Percentiles rank a stretch among this genome's conserved stretches.
phyloP scores from a whole-genome alignment of 2,329 filamentous ascomycete species.

The Colletotrichum liaoningense region DNA sequence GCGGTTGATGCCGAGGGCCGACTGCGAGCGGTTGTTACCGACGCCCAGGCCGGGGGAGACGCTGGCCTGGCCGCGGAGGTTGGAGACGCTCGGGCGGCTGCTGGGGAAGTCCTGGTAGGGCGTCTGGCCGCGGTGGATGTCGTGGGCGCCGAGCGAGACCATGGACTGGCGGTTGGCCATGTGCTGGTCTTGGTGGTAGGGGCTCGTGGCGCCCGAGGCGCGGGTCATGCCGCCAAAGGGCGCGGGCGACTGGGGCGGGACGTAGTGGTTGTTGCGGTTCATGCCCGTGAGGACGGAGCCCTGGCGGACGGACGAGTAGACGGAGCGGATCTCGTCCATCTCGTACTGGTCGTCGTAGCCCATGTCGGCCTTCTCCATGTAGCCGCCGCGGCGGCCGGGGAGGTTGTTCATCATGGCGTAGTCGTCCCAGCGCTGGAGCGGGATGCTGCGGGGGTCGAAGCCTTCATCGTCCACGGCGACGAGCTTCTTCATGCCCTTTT shows the following conservation, averaged over 20 bases:
- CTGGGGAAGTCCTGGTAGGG: constrained; percentile 68
- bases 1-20: constrained; percentile 59
- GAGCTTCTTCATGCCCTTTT: constrained; percentile 91
- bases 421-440: constrained; percentile 96
- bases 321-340: constrained; percentile 97
- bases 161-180: constrained; percentile 76
- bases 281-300: constrained; percentile 91
- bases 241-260: constrained; percentile 85
- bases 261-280: constrained; percentile 74
- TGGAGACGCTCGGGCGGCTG: constrained; percentile 72
- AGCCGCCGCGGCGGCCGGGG: constrained; percentile 85
- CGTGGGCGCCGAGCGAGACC: constrained; percentile 71
- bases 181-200: constrained; percentile 57
- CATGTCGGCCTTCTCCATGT: constrained; percentile 72
- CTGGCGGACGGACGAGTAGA: constrained; percentile 91
- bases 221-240: constrained; percentile 66
- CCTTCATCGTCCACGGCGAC: constrained; percentile 85
- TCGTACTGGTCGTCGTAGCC: constrained; percentile 85
- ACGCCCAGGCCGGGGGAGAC: constrained; percentile 57
- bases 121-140: constrained; percentile 62
- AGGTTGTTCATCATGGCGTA: constrained; percentile 89
- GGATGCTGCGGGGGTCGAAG: constrained; percentile 93
- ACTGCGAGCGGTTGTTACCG: constrained; percentile 51
- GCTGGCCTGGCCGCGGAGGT: constrained; percentile 61
- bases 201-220: constrained; percentile 54